Evolutionary conservation across 805 yeast genomes (phyloP), one percentile per base, ranked within the genome.

Genomic region (Candida krabiensis): DNA sequence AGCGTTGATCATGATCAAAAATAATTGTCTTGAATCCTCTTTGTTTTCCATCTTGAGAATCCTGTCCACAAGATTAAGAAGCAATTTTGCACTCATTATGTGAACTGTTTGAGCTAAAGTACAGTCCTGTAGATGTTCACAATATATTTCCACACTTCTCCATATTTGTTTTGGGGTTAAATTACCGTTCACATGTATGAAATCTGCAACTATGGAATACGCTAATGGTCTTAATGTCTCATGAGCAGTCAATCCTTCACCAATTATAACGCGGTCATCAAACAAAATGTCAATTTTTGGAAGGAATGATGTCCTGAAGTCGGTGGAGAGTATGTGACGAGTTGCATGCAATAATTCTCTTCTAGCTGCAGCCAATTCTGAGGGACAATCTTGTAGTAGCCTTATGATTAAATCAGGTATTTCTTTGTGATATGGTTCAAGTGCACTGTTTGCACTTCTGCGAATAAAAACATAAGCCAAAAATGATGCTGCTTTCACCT

Each of bases 401-500:
- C 98, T 70, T 38, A 90, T 75, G 27, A 93, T 86, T 38, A 90
- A 75, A 43, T 86, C 95, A 0, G 99, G 99, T 7, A 93, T 87
- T 27, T 77, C 72, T 4, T 67, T 67, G 25, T 80, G 76, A 48
- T 79, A 76, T 40, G 77, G 73, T 42, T 71, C 72, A 43, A 85
- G 61, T 37, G 83, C 70, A 27, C 79, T 80, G 24, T 79, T 75
- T 2, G 95, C 80, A 53, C 81, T 85, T 13, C 95, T 88, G 44
- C 98, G 76, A 28, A 95, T 81, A 48, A 85, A 83, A 1, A 90
- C 88, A 59, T 90, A 93, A 0, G 98, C 98, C 53, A 93, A 66
- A 52, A 93, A 91, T 0, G 96, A 88, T 28, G 96, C 91, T 1
- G 97, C 96, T 60, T 93, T 93, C 28, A 95, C 96, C 63, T 93